Evolutionary conservation across 2,329 filamentous ascomycete species (phyloP).

Genomic region (Cyanodermella asteris): DNA sequence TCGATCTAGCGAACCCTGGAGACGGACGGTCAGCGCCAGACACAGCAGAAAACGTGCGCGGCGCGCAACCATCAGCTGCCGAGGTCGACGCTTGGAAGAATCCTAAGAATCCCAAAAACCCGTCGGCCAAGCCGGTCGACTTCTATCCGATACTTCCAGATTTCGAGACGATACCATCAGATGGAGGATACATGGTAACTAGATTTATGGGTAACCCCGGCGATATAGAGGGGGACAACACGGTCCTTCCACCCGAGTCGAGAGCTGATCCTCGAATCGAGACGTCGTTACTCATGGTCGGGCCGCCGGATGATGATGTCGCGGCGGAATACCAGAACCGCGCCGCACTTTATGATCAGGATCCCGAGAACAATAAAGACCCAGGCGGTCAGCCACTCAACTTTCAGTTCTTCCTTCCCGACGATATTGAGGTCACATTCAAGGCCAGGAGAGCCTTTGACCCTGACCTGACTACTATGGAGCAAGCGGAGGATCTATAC

Average conservation of each 20-base stretch:
- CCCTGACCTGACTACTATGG: constrained; percentile 28
- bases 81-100: constrained; percentile 37
- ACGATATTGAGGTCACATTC: constrained; percentile 22
- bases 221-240: constrained; percentile 25
- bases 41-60: constrained; percentile 28
- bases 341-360: constrained; percentile 23
- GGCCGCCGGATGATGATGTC: constrained; percentile 26
- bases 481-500: constrained; percentile 30
- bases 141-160: constrained; percentile 40
- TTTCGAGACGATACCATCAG: constrained; percentile 35
- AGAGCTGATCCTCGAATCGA: too few relatives aligned
- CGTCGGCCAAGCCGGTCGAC: constrained; percentile 33
- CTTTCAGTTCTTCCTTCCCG: constrained; percentile 37
- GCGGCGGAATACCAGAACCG: constrained; percentile 26
- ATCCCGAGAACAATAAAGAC: constrained; percentile 27
- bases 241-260: constrained; percentile 31
- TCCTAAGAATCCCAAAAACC: constrained; percentile 36
- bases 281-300: too few relatives aligned
- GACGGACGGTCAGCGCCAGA: constrained; percentile 38
- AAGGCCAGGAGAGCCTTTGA: constrained; percentile 35
- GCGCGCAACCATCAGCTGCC: constrained; percentile 28
- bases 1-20: constrained; percentile 40
- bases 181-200: constrained; percentile 35
- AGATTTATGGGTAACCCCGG: constrained; percentile 41
- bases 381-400: constrained; percentile 32